Evolutionary conservation across 2,329 filamentous ascomycete species (phyloP), one percentile per base, ranked within the genome.

Genomic region (Clathrospora elynae): DNA sequence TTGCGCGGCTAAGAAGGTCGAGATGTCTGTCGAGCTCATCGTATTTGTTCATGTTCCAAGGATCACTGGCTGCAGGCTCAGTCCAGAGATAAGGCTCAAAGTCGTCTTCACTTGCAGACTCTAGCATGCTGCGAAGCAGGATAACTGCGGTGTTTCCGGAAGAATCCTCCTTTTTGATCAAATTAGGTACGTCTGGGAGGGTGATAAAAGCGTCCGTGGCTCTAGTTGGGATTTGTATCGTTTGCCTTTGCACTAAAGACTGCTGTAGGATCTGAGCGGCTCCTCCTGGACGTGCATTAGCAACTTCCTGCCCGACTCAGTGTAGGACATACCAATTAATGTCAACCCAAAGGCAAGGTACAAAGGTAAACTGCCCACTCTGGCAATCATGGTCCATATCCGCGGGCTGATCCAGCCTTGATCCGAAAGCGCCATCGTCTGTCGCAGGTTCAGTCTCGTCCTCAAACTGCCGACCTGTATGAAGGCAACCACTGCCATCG

Each of bases 351-450:
- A 16, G 35, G 35, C 35, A 9, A 29, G 12, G 17, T 20, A 37
- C 16, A 37, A 29, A 18, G 35, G 24, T 4, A 37, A 12, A n/a
- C 35, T 37, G 26, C 24, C 35, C 13, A 37, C 35, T 28, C 19
- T 37, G 10, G 35, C 24, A 20, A 3, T 19, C 35, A 26, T 37
- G 13, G 17, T n/a, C 35, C 24, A 37, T 14, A 22, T 37, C 12
- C 24, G 10, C 11, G n/a, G n/a, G n/a, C n/a, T n/a, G n/a, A n/a
- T n/a, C n/a, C n/a, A n/a, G n/a, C 35, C 35, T 37, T 37, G 35
- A 7, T 37, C 35, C 4, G 35, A 22, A 11, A 37, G 35, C 17
- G 24, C 35, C 35, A n/a, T 29, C 4, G 35, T 29, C 23, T 37
- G 24, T 8, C 35, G 35, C 8, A 37, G 35, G 9, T 37, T 29